Conservation (phyloP, 2,329 filamentous ascomycete genomes). For the Didymella glomerata region DNA sequence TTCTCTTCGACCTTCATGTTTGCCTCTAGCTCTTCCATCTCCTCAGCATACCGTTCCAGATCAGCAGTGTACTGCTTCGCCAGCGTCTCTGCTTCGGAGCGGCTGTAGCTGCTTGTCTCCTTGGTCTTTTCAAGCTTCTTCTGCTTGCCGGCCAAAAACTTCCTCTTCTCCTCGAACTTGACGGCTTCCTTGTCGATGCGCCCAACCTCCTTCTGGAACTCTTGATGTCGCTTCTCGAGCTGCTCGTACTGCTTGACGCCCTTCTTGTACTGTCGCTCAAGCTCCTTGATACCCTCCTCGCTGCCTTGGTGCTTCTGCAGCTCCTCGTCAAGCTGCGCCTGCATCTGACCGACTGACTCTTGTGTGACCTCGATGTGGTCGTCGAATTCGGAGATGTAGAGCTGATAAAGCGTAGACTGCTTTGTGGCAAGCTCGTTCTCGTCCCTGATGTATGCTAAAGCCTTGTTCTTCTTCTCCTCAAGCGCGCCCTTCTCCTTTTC, state of each 20-base stretch:
- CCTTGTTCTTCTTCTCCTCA: constrained; percentile 97
- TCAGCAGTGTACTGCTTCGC: constrained; percentile 81
- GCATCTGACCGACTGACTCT: constrained; percentile 90
- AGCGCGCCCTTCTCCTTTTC: constrained; percentile 94
- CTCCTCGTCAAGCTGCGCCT: constrained; percentile 84
- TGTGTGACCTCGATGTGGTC: constrained; percentile 89
- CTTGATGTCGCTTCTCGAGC: constrained; percentile 82
- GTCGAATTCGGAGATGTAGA: constrained; percentile 86
- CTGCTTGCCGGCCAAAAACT: constrained; percentile 88
- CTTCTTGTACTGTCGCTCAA: constrained; percentile 84
- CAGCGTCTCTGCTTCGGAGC: constrained; percentile 76
- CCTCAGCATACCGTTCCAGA: constrained; percentile 76
- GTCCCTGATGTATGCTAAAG: constrained; percentile 84
- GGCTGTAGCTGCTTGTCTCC: constrained; percentile 75
- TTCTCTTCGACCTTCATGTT: constrained; percentile 80
- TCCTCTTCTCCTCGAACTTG: constrained; percentile 97
- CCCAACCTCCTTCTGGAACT: constrained; percentile 82
- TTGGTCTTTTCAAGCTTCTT: constrained; percentile 95
- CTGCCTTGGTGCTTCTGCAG: constrained; percentile 90
- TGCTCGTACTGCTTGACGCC: constrained; percentile 84
- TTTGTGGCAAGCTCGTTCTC: constrained; percentile 93
- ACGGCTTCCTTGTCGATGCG: constrained; percentile 96
- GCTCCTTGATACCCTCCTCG: constrained; percentile 86
- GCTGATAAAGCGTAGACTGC: constrained; percentile 89
- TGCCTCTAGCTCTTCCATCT: constrained; percentile 78